These are phyloP conservation scores for Flaveria floridana DNA, from an alignment of 140 eudicot species.

Conservation along the genomic window DNA sequence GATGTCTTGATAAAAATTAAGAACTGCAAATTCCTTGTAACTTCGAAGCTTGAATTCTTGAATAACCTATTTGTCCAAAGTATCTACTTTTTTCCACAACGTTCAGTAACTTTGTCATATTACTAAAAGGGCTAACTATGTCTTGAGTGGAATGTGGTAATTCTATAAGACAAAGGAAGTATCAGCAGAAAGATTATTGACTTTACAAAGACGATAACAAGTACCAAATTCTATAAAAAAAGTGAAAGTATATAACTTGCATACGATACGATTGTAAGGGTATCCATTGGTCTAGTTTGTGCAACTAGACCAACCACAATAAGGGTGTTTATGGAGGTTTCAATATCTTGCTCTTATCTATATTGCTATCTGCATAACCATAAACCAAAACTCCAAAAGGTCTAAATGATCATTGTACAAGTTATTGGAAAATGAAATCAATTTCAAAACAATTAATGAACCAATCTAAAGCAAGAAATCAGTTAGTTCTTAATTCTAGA, in stretches of 20 bases:
- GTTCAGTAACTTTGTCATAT: background rate
- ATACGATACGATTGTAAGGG: background rate
- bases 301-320: background rate
- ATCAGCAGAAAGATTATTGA: constrained; percentile 6
- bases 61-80: constrained; percentile 6
- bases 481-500: constrained; percentile 6
- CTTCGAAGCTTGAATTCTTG: background rate
- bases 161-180: background rate
- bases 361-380: background rate
- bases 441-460: background rate
- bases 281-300: too few species aligned
- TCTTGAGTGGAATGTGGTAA: background rate
- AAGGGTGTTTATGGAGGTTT: constrained; percentile 14
- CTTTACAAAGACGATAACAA: constrained; percentile 11
- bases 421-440: background rate
- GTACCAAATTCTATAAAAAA: background rate
- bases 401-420: constrained; percentile 25
- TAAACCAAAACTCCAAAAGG: background rate
- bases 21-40: background rate
- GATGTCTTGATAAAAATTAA: background rate
- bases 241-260: constrained; percentile 10
- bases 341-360: background rate
- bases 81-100: background rate
- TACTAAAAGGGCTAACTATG: background rate
- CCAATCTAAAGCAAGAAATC: constrained; percentile 8